These are phyloP conservation scores for Ustulina deusta DNA, from an alignment of 2,329 filamentous ascomycete genomes.

Conservation along the genomic window DNA sequence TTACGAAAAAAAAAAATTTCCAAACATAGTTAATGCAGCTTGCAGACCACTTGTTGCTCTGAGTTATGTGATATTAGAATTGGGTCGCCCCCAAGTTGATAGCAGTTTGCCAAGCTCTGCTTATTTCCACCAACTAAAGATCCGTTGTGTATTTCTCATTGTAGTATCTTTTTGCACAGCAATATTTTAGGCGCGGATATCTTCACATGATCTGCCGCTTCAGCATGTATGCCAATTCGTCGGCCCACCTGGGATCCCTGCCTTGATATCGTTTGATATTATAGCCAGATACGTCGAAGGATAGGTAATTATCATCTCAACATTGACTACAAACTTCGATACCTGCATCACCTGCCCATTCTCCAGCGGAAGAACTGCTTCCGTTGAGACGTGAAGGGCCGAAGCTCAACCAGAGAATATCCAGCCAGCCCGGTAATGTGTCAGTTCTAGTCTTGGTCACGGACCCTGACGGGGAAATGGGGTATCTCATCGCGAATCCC, in stretches of 20 bases:
- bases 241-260: too few relatives aligned
- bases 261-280: neutral
- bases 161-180: neutral
- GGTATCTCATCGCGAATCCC: constrained; percentile 19
- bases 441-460: neutral
- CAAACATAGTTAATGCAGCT: neutral
- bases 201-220: neutral
- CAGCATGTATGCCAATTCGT: neutral
- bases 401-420: neutral
- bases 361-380: constrained; percentile 23
- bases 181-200: too few relatives aligned
- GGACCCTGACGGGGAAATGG: constrained; percentile 15
- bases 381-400: constrained; percentile 19
- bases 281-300: neutral
- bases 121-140: neutral
- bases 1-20: too few relatives aligned
- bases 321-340: neutral
- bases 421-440: neutral
- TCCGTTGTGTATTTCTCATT: neutral
- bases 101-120: neutral
- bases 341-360: neutral
- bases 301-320: neutral
- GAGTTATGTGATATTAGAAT: neutral
- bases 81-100: neutral
- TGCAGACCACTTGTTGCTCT: neutral